phyloP scores from a whole-genome alignment of 1,284 basidiomycete species.

The Boletus sp. region DNA sequence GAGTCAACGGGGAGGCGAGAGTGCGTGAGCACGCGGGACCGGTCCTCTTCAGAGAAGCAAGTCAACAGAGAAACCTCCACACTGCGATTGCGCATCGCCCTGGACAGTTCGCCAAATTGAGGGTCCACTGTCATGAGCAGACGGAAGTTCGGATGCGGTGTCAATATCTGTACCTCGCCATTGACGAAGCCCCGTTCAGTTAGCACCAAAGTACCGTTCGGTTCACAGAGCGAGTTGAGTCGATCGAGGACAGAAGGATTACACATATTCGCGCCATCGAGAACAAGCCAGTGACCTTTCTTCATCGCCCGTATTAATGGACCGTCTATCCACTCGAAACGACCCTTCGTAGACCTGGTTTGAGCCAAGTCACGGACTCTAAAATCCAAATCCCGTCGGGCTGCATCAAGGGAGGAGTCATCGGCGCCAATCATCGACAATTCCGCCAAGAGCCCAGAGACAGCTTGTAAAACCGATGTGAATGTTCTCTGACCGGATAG shows the following conservation, averaged over 20 bases:
- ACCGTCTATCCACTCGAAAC: constrained; percentile 96
- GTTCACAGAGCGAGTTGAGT: constrained; percentile 95
- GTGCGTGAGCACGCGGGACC: constrained; percentile 45
- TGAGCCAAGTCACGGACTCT: constrained; percentile 19
- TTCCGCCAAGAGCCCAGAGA: constrained; percentile 26
- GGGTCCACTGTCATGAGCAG: constrained; percentile 96
- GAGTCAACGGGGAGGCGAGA: constrained; percentile 45
- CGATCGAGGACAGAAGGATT: constrained; percentile 95
- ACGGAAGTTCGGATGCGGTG: constrained; percentile 87
- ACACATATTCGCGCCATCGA: constrained; percentile 95
- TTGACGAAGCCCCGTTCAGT: constrained; percentile 88
- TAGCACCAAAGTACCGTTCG: constrained; percentile 76
- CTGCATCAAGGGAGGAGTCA: constrained; percentile 11
- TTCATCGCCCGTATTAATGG: constrained; percentile 89
- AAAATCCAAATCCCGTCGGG: constrained; percentile 16
- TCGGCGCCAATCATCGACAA: constrained; percentile 14
- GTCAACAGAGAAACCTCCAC: constrained; percentile 72
- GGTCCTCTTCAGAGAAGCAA: constrained; percentile 45
- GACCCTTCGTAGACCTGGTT: constrained; percentile 39
- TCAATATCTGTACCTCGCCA: constrained; percentile 72
- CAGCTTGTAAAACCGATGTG: constrained; percentile 23
- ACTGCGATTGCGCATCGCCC: constrained; percentile 98
- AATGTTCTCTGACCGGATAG: constrained; percentile 21
- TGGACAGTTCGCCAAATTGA: constrained; percentile 88
- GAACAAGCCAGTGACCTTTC: constrained; percentile 85